Evolutionary conservation across 2,329 filamentous ascomycete species (phyloP).

Genomic region (Fusarium sp.): DNA sequence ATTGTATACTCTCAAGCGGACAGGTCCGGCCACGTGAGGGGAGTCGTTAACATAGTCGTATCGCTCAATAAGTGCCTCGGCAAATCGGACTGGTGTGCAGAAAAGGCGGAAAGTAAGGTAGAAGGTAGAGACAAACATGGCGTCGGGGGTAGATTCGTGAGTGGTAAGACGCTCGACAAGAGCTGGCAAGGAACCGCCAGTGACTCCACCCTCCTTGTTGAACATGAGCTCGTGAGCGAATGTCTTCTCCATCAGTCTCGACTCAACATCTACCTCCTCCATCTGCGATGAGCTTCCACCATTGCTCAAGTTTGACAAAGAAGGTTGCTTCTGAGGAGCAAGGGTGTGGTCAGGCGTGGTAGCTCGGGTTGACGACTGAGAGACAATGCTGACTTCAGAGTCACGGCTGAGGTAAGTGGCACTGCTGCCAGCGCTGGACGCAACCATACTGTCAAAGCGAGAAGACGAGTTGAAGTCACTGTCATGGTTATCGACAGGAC

Average conservation of each 20-base stretch:
- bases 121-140: constrained; percentile 92
- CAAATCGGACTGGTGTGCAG: constrained; percentile 82
- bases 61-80: constrained; percentile 85
- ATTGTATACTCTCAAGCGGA: constrained; percentile 93
- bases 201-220: constrained; percentile 95
- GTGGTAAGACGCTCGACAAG: constrained; percentile 95
- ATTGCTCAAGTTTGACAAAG: constrained; percentile 75
- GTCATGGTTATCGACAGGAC: constrained; percentile 62
- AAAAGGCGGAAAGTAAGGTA: constrained; percentile 97
- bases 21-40: constrained; percentile 78
- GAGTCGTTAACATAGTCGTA: constrained; percentile 92
- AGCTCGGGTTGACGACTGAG: constrained; percentile 85
- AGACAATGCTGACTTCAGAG: constrained; percentile 83
- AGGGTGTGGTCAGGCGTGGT: constrained; percentile 81
- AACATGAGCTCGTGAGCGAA: constrained; percentile 91
- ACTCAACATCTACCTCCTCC: constrained; percentile 84
- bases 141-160: constrained; percentile 91
- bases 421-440: constrained; percentile 81
- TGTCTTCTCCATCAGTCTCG: constrained; percentile 88
- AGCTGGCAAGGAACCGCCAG: constrained; percentile 88
- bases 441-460: constrained; percentile 76
- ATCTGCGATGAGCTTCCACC: constrained; percentile 73
- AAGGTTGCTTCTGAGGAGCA: constrained; percentile 69
- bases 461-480: constrained; percentile 64
- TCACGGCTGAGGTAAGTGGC: constrained; percentile 84